Percentiles rank a stretch among this genome's conserved stretches.
Conservation (phyloP, 495 filamentous ascomycete species). For the Chaetomium tenue region DNA sequence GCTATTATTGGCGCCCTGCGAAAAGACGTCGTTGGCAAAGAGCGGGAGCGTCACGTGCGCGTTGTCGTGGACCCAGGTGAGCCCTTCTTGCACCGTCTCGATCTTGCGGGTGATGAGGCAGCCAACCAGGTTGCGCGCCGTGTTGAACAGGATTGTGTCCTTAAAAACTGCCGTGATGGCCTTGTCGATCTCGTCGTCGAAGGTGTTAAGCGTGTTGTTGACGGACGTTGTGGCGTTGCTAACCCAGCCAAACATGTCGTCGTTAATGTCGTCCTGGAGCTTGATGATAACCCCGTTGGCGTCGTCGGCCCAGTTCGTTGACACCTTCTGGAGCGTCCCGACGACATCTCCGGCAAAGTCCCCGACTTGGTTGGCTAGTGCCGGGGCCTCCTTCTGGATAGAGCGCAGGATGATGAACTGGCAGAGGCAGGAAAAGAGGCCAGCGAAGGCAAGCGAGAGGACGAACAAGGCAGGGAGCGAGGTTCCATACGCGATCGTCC, state of each 20-base stretch:
- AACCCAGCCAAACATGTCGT: constrained; percentile 85
- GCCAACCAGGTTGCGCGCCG: constrained; percentile 68
- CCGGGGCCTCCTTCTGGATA: constrained; percentile 74
- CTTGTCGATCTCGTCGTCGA: constrained; percentile 69
- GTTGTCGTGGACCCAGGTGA: constrained; percentile 85
- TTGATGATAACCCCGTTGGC: constrained; percentile 70
- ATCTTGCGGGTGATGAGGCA: constrained; percentile 78
- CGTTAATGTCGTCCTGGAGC: constrained; percentile 72
- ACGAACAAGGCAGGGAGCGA: constrained; percentile 83
- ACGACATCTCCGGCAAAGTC: constrained; percentile 82
- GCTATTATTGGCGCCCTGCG: constrained; percentile 67
- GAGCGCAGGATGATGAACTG: constrained; percentile 75
- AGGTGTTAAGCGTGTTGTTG: constrained; percentile 80
- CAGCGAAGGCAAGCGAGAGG: constrained; percentile 79
- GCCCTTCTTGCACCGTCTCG: constrained; percentile 70
- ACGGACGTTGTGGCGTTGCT: constrained; percentile 74
- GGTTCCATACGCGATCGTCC: constrained; percentile 85
- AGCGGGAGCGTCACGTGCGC: constrained; percentile 79
- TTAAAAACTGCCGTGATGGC: constrained; percentile 76
- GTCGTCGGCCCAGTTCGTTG: constrained; percentile 68
- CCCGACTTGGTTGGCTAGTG: constrained; percentile 70
- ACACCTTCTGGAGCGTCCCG: constrained; percentile 65
- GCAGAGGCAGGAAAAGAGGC: constrained; percentile 78
- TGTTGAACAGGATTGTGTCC: constrained; percentile 69
- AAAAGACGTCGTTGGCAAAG: constrained; percentile 79